Base-by-base conservation (phyloP, 2,329 filamentous ascomycete species). In the Paramyrothecium roridum region DNA sequence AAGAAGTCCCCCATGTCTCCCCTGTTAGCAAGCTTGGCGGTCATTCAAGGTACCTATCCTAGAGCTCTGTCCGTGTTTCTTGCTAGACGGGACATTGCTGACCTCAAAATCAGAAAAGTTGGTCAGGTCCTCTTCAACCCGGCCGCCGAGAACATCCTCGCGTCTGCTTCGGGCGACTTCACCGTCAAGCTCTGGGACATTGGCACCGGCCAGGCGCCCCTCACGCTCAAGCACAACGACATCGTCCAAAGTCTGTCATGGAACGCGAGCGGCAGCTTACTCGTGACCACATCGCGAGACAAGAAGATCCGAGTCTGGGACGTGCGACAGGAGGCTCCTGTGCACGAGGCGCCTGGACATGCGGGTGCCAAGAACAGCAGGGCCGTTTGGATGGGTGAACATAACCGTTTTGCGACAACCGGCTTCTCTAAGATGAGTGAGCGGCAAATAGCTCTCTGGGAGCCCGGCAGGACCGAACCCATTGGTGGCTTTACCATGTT, bases 361-460 rank as follows among this genome's bases (percentile, higher is more conserved):
- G 83, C 87, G 30, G 95, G 95, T 55, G 95, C 95, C 63, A 99
- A 99, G 84, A 98, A 96, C 80, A 97, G 93, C 76, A 89, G 95
- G 70, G 89, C 89, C 30, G 93, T 96, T 16, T 99, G 95, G 95
- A 84, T 99, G 82, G 95, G 93, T 69, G 95, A 98, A 75, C 91
- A 96, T 69, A 96, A 98, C 76, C 87, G 93, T 61, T 88, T 99
- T 67, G 95, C 91, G 53, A 98, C 95, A 2, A 98, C 95, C 7
- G 95, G 95, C 61, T 99, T 99, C 81, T 97, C 93, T 52, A 90
- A 88, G 71, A 98, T 98, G 95, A 98, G 95, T 71, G 95, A 99
- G 76, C 87, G 95, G 53, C 95, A 99, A 73, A 82, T 99, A 63
- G 95, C 90, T 53, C 81, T 99, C 40, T 99, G 95, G 95, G 95